phyloP scores from a whole-genome alignment of 257 asterid species.

The Cordia subcordata region DNA sequence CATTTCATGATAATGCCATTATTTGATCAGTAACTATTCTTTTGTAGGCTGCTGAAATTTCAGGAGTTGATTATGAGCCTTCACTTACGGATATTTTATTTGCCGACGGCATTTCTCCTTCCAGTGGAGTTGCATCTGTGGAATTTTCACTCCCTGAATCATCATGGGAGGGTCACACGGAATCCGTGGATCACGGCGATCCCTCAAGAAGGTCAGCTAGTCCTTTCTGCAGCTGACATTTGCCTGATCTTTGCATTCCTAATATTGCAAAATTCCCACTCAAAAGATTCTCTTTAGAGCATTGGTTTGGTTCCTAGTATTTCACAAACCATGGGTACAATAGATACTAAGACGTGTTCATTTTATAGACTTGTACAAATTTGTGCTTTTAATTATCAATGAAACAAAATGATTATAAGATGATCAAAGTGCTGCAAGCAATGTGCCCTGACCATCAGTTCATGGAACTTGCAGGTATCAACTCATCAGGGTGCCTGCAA shows the following conservation, averaged over 20 bases:
- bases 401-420: too few relatives aligned
- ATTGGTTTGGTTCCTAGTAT: too few relatives aligned
- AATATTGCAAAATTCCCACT: too few relatives aligned
- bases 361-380: too few relatives aligned
- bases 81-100: slow-evolving; percentile 82
- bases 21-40: background rate
- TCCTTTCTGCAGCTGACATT: too few relatives aligned
- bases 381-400: too few relatives aligned
- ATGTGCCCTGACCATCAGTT: background rate
- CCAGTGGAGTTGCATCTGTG: slow-evolving; percentile 76
- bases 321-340: too few relatives aligned
- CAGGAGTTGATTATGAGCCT: slow-evolving; percentile 71
- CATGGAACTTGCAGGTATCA: slow-evolving; percentile 46
- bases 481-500: slow-evolving; percentile 60
- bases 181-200: slow-evolving; percentile 44
- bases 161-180: slow-evolving; percentile 58
- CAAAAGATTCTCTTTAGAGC: too few relatives aligned
- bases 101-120: slow-evolving; percentile 71
- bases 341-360: too few relatives aligned
- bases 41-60: slow-evolving; percentile 73
- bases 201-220: slow-evolving; percentile 35
- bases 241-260: too few relatives aligned
- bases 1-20: background rate
- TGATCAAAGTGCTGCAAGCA: too few relatives aligned
- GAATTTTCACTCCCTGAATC: slow-evolving; percentile 60